Conservation (phyloP, 202 grass and related monocot genomes). For the Zizania palustris region DNA sequence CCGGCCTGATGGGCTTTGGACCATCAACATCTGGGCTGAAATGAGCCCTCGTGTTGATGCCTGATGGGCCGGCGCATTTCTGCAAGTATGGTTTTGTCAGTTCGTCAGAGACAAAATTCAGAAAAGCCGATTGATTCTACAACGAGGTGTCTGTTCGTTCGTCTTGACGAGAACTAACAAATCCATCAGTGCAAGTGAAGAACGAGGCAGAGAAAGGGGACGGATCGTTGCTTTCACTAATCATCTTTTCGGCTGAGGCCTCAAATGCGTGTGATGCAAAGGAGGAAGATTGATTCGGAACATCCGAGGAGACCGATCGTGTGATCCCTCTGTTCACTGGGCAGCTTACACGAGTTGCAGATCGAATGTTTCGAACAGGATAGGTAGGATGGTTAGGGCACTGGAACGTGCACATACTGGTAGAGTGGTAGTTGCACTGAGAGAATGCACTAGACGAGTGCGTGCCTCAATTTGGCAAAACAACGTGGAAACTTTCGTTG, state of each 20-base stretch:
- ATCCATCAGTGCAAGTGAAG: neutral
- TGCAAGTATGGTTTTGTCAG: neutral
- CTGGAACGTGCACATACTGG: neutral
- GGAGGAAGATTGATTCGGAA: neutral
- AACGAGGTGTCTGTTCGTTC: neutral
- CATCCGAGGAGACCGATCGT: conserved; percentile 1
- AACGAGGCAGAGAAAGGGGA: neutral
- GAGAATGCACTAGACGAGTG: neutral
- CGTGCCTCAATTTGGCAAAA: neutral
- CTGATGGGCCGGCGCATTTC: no score
- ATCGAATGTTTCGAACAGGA: conserved; percentile 10
- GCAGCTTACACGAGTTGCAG: conserved; percentile 1
- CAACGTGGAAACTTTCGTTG: neutral
- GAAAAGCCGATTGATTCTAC: neutral
- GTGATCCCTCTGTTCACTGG: conserved; percentile 5
- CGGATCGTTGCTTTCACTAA: neutral
- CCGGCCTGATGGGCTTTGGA: no score
- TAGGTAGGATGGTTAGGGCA: neutral
- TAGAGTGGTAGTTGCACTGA: neutral
- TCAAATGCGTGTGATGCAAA: neutral
- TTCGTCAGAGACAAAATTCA: neutral
- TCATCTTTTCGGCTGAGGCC: neutral
- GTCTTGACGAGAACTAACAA: neutral
- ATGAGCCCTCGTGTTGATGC: no score
- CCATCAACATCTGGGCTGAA: no score